A percentile compares a stretch with the other conserved stretches of the same genome.
These are phyloP conservation scores for Exophiala mesophila DNA, from an alignment of 2,329 filamentous ascomycete species.

Conservation along the genomic window DNA sequence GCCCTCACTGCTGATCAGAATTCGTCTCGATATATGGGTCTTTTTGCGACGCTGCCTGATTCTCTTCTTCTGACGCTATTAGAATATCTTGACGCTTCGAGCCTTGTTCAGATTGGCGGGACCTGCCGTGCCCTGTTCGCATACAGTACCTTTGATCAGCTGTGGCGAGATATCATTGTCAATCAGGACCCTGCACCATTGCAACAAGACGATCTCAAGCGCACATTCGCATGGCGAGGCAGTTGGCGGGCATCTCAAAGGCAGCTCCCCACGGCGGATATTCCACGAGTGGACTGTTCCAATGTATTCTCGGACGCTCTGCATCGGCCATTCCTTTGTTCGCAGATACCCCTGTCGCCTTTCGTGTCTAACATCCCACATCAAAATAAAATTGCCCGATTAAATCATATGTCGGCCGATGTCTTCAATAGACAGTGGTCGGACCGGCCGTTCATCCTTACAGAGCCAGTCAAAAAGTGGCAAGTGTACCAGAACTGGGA, in stretches of 20 bases:
- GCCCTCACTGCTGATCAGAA: conserved; percentile 62
- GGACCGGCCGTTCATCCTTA: conserved; percentile 79
- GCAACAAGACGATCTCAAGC: not conserved
- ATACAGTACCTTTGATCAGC: conserved; percentile 74
- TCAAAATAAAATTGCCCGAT: conserved; percentile 66
- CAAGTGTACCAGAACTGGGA: conserved; percentile 72
- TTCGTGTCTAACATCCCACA: conserved; percentile 68
- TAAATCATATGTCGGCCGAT: conserved; percentile 62
- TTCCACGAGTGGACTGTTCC: conserved; percentile 63
- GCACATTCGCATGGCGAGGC: conserved; percentile 63
- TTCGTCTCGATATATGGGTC: conserved; percentile 62
- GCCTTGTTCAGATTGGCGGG: conserved; percentile 62
- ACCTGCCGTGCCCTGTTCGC: conserved; percentile 85
- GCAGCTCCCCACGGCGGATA: conserved; percentile 49
- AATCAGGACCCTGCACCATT: conserved; percentile 30
- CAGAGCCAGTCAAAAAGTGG: conserved; percentile 75
- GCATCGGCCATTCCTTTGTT: conserved; percentile 85
- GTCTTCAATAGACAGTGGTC: conserved; percentile 76
- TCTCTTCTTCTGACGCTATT: conserved; percentile 71
- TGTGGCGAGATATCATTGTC: conserved; percentile 83
- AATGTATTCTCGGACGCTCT: conserved; percentile 85
- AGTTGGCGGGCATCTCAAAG: conserved; percentile 81
- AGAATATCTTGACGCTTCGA: conserved; percentile 64
- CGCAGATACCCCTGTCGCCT: conserved; percentile 63
- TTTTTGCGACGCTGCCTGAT: conserved; percentile 67